Evolutionary conservation across 192 early-diverging fungal genomes (phyloP).

Genomic region (Obelidium mucronatum): DNA sequence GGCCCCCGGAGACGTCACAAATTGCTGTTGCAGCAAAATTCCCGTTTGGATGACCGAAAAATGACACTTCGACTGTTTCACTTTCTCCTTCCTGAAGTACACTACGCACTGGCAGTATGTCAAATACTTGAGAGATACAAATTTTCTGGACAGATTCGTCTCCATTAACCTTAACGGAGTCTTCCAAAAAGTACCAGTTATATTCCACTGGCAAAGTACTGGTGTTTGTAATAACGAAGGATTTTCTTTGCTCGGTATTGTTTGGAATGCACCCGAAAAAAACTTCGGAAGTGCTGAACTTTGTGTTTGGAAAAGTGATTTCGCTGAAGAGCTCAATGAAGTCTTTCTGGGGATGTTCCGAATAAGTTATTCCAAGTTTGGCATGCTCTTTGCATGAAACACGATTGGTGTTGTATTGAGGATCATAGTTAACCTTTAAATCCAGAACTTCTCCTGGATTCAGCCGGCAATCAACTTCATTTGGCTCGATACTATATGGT

Average conservation of each 20-base stretch:
- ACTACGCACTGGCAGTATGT: constrained; percentile 59
- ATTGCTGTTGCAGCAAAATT: constrained; percentile 42
- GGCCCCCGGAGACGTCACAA: constrained; percentile 65
- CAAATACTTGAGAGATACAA: constrained; percentile 55
- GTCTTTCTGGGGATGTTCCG: constrained; percentile 65
- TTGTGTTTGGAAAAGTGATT: constrained; percentile 63
- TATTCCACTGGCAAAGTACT: constrained; percentile 58
- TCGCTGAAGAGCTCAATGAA: constrained; percentile 57
- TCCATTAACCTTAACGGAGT: constrained; percentile 27
- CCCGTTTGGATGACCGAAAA: constrained; percentile 50
- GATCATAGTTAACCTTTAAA: constrained; percentile 50
- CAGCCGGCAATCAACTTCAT: constrained; percentile 33
- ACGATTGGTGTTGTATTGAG: constrained; percentile 52
- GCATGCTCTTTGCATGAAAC: constrained; percentile 55
- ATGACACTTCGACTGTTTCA: constrained; percentile 55
- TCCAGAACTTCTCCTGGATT: constrained; percentile 41
- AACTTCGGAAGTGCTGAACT: constrained; percentile 39
- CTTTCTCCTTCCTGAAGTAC: constrained; percentile 51
- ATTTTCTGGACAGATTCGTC: not conserved
- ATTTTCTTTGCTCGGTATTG: constrained; percentile 50
- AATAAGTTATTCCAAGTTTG: constrained; percentile 58
- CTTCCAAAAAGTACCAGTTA: constrained; percentile 53
- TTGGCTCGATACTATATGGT: constrained; percentile 47
- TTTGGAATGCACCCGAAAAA: constrained; percentile 60
- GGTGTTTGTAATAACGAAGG: constrained; percentile 54